A percentile compares a stretch with the other conserved stretches of the same genome.
phyloP scores from a whole-genome alignment of 768 basidiomycete species.

The Suillus spraguei region DNA sequence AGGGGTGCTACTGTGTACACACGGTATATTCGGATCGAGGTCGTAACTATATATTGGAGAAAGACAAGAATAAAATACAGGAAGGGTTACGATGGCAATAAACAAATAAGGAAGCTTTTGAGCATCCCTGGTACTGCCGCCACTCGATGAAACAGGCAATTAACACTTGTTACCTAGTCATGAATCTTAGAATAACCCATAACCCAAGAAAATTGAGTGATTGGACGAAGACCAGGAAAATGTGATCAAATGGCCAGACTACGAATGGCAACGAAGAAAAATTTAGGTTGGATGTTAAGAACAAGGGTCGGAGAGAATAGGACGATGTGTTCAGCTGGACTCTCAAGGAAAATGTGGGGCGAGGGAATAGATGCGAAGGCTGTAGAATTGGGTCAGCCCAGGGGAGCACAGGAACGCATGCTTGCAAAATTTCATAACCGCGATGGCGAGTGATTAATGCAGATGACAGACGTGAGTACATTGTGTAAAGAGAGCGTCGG shows the following conservation, averaged over 20 bases:
- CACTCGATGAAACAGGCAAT: conserved; percentile 79
- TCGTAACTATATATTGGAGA: conserved; percentile 16
- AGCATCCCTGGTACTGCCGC: conserved; percentile 80
- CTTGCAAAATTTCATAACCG: neutral
- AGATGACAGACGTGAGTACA: neutral
- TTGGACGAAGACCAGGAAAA: neutral
- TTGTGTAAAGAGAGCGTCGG: neutral
- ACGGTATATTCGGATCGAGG: conserved; percentile 25
- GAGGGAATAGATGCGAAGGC: neutral
- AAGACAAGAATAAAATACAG: neutral
- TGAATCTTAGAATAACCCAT: conserved; percentile 15
- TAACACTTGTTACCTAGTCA: conserved; percentile 81
- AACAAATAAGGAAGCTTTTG: conserved; percentile 66
- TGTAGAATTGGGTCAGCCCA: neutral
- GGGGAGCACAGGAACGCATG: neutral
- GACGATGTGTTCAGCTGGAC: neutral
- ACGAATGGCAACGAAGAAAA: neutral
- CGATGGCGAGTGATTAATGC: neutral
- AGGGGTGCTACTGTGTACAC: conserved; percentile 18
- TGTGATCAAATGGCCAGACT: neutral
- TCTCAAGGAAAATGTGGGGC: neutral
- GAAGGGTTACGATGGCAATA: neutral
- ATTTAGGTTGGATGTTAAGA: neutral
- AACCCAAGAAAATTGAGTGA: conserved; percentile 38
- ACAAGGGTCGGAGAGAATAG: neutral